Conservation (phyloP, 345 rosid genomes). For the Dipteronia dyeriana region DNA sequence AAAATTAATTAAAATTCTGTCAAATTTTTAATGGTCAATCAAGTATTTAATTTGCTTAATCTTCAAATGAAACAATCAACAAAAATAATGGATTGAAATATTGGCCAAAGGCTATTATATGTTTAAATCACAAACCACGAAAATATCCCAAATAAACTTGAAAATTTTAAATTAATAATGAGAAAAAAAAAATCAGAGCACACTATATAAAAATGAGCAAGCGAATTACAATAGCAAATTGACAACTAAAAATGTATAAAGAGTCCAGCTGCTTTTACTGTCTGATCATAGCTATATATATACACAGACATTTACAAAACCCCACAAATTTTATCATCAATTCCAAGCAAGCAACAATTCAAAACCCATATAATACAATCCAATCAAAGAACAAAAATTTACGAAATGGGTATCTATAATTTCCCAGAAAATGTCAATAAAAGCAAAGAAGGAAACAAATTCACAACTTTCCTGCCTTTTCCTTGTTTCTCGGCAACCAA, state of each 20-base stretch:
- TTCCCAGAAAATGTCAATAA: conserved; percentile 3
- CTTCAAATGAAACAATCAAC: not conserved
- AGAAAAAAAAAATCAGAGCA: not conserved
- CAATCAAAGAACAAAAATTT: conserved; percentile 2
- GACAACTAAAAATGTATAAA: not conserved
- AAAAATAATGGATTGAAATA: not conserved
- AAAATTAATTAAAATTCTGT: not conserved
- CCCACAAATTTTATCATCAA: conserved; percentile 8
- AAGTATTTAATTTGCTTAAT: not conserved
- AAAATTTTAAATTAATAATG: not conserved
- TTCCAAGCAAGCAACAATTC: not conserved
- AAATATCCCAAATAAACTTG: not conserved
- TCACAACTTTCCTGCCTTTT: not conserved
- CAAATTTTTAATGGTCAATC: not conserved
- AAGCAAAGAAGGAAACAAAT: not conserved
- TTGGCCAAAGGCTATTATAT: not conserved
- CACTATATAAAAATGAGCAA: not conserved
- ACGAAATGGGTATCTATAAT: conserved; percentile 9
- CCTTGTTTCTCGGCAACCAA: not conserved
- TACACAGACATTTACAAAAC: not conserved
- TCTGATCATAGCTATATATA: not conserved
- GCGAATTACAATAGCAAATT: not conserved
- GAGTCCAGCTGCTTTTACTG: not conserved
- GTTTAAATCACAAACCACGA: not conserved
- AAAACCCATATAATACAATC: not conserved